Conservation (phyloP, 805 yeast genomes). For the Yarrowia osloensis region DNA sequence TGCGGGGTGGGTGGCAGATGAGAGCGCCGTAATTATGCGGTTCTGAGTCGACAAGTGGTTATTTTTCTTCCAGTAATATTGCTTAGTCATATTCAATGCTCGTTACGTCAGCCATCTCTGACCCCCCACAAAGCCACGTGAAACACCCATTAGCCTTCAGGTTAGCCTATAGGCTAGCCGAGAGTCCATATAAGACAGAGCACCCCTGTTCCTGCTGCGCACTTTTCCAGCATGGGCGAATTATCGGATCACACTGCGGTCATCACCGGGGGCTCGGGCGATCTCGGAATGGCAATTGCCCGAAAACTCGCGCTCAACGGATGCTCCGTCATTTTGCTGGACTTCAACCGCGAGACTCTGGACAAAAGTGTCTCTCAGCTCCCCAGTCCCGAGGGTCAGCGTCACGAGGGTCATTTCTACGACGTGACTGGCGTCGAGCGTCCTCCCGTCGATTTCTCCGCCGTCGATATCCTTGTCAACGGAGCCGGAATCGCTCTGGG, state of each 20-base stretch:
- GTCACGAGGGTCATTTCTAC: conserved; percentile 4
- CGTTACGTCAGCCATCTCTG: too few species aligned
- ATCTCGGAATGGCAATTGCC: conserved; percentile 65
- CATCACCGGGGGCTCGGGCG: conserved; percentile 70
- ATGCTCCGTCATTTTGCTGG: conserved; percentile 53
- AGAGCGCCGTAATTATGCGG: too few species aligned
- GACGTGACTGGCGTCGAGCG: neutral
- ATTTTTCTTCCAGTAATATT: too few species aligned
- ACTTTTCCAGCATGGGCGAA: neutral
- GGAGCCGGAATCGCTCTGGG: conserved; percentile 61
- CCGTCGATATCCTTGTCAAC: conserved; percentile 54
- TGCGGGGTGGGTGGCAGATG: too few species aligned
- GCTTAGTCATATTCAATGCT: too few species aligned
- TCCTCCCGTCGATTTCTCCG: neutral
- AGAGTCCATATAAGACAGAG: too few species aligned
- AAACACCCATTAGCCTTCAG: too few species aligned
- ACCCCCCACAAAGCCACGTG: too few species aligned
- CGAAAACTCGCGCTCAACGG: conserved; percentile 53
- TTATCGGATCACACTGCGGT: conserved; percentile 31
- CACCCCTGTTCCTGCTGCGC: too few species aligned
- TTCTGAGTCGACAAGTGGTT: too few species aligned
- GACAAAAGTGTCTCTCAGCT: neutral
- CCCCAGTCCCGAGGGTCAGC: neutral
- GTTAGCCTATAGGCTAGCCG: too few species aligned
- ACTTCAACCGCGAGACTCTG: conserved; percentile 50